These are phyloP conservation scores for Colletotrichum tabaci DNA, from an alignment of 2,329 filamentous ascomycete genomes.

Conservation along the genomic window DNA sequence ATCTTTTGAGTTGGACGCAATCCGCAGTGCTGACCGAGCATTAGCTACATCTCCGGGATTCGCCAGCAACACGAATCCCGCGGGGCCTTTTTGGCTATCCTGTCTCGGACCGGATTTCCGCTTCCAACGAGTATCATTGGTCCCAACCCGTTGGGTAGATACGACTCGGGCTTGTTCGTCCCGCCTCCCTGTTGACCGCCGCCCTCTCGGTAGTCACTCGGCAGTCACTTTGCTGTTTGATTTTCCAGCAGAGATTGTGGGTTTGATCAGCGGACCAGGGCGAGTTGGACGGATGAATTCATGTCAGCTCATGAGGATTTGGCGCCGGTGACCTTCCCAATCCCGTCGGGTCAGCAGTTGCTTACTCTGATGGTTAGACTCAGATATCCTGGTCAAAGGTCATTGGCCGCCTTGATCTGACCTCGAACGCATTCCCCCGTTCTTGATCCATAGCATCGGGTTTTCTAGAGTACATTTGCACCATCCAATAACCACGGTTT, in stretches of 20 bases:
- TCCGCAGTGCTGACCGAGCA: neutral
- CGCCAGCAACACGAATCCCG: slow-evolving; percentile 2
- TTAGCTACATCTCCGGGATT: neutral
- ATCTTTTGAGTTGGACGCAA: neutral
- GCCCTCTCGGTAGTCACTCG: neutral
- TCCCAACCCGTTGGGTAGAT: neutral
- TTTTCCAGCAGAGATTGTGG: neutral
- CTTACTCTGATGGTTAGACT: neutral
- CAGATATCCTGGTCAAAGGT: too few species aligned
- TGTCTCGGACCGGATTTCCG: neutral
- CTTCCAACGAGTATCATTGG: neutral
- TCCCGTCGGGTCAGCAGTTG: neutral
- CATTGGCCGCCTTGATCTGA: too few species aligned
- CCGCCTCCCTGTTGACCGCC: neutral
- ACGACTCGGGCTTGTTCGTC: neutral
- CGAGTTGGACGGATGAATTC: neutral
- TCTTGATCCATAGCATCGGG: too few species aligned
- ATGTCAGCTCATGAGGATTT: neutral
- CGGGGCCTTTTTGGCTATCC: neutral
- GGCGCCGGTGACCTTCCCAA: neutral
- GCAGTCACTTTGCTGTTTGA: neutral
- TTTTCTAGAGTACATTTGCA: too few species aligned
- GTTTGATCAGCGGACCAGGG: neutral
- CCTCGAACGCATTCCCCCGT: too few species aligned
- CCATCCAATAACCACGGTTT: neutral